A percentile compares a stretch with the other conserved stretches of the same genome.
Conservation (phyloP, 2,329 filamentous ascomycete species). For the Trematosphaeria pertusa region DNA sequence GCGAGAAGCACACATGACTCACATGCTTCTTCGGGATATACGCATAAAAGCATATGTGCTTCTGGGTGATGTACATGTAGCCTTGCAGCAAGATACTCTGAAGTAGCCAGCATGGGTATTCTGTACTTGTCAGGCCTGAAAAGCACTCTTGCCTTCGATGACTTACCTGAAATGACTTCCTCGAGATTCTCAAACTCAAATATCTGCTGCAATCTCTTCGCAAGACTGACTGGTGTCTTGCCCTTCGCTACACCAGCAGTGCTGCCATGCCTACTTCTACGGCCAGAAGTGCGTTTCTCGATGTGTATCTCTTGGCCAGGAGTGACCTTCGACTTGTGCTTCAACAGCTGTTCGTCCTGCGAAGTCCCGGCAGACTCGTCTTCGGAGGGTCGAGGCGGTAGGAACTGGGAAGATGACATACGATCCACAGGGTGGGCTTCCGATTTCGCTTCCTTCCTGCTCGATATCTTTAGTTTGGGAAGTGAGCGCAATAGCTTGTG, state of each 20-base stretch:
- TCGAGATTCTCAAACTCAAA: slow-evolving; percentile 77
- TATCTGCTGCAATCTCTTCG: slow-evolving; percentile 72
- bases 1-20: slow-evolving; percentile 44
- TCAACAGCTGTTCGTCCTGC: slow-evolving; percentile 17
- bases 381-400: slow-evolving; percentile 38
- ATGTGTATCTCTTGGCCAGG: slow-evolving; percentile 29
- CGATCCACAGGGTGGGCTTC: slow-evolving; percentile 56
- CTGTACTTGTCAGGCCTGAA: slow-evolving; percentile 51
- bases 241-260: slow-evolving; percentile 25
- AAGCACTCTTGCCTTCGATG: background rate
- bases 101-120: slow-evolving; percentile 92
- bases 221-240: slow-evolving; percentile 63
- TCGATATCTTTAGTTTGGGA: slow-evolving; percentile 59
- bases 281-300: slow-evolving; percentile 29
- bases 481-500: slow-evolving; percentile 71
- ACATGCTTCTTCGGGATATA: slow-evolving; percentile 94
- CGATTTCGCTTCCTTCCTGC: slow-evolving; percentile 37
- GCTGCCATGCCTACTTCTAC: slow-evolving; percentile 37
- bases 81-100: slow-evolving; percentile 92
- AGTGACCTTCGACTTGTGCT: slow-evolving; percentile 29
- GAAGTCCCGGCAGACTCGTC: slow-evolving; percentile 17
- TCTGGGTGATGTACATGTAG: slow-evolving; percentile 92
- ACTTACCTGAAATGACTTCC: slow-evolving; percentile 77
- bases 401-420: slow-evolving; percentile 51
- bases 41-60: slow-evolving; percentile 95